phyloP scores from a whole-genome alignment of 768 basidiomycete genomes.

The Leccinum ochraceum region DNA sequence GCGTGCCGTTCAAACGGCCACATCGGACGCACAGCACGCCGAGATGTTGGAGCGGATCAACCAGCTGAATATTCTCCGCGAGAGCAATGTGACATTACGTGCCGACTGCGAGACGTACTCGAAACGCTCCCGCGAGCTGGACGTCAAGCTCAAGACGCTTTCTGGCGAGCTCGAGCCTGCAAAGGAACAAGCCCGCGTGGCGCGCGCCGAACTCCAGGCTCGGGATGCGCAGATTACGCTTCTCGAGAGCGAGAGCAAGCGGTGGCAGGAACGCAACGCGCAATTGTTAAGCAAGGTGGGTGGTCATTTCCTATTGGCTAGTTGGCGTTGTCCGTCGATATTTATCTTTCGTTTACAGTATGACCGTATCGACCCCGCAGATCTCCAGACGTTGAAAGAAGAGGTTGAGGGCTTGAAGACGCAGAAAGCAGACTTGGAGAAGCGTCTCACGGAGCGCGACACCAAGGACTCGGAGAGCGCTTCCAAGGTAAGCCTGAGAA shows the following conservation, averaged over 20 bases:
- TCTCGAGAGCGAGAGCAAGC: constrained; percentile 73
- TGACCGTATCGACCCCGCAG: constrained; percentile 85
- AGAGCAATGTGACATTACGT: constrained; percentile 85
- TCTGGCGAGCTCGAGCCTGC: constrained; percentile 70
- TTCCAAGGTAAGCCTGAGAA: constrained; percentile 31
- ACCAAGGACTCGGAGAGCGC: constrained; percentile 32
- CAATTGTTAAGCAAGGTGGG: constrained; percentile 78
- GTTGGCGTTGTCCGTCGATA: not conserved
- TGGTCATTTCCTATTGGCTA: constrained; percentile 1
- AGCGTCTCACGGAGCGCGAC: constrained; percentile 31
- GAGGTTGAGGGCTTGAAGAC: constrained; percentile 59
- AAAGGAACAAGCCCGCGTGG: constrained; percentile 64
- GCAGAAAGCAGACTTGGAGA: constrained; percentile 39
- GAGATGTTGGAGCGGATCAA: constrained; percentile 87
- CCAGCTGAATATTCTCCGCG: constrained; percentile 80
- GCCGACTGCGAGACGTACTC: constrained; percentile 71
- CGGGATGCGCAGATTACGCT: constrained; percentile 64
- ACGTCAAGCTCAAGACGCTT: constrained; percentile 57
- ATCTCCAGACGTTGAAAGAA: constrained; percentile 76
- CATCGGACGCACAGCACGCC: constrained; percentile 77
- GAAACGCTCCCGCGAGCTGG: constrained; percentile 69
- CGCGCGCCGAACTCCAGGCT: constrained; percentile 75
- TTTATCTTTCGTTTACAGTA: constrained; percentile 47
- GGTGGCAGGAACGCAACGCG: constrained; percentile 83
- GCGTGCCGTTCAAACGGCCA: constrained; percentile 65